Conservation (phyloP, 495 filamentous ascomycete species). For the Cercophora sp. region DNA sequence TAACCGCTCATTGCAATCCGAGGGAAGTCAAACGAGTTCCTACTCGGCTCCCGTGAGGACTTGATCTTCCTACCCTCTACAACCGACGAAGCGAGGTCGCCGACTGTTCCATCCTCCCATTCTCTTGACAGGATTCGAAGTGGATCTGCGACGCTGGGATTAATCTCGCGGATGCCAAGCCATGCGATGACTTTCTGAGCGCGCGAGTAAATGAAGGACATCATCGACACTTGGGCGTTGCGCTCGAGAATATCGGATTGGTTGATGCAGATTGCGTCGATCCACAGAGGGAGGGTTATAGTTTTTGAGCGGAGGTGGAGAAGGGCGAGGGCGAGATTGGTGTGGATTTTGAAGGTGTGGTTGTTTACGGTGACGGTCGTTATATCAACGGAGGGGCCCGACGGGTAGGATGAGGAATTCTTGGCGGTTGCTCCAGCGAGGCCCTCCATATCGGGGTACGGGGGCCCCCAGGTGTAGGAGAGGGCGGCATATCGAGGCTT, state of each 20-base stretch:
- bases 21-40: not conserved
- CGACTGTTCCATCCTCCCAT: not conserved
- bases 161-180: slow-evolving; percentile 11
- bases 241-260: slow-evolving; percentile 18
- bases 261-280: slow-evolving; percentile 29
- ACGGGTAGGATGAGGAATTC: not conserved
- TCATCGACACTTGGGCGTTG: slow-evolving; percentile 27
- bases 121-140: not conserved
- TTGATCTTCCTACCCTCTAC: not conserved
- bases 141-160: not conserved
- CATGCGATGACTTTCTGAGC: slow-evolving; percentile 13
- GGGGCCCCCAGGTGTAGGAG: not conserved
- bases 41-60: not conserved
- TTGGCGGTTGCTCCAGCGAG: not conserved
- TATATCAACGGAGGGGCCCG: no score
- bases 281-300: slow-evolving; percentile 22
- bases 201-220: slow-evolving; percentile 24
- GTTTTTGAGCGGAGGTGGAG: slow-evolving; percentile 16
- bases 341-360: slow-evolving; percentile 13
- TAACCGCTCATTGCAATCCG: slow-evolving; percentile 12
- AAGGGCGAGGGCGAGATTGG: slow-evolving; percentile 19
- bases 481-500: not conserved
- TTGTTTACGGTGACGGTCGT: slow-evolving; percentile 16
- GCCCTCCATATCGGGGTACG: not conserved
- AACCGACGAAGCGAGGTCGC: not conserved